Conservation (phyloP, 1,139 yeast species). For the Pichia sp. region DNA sequence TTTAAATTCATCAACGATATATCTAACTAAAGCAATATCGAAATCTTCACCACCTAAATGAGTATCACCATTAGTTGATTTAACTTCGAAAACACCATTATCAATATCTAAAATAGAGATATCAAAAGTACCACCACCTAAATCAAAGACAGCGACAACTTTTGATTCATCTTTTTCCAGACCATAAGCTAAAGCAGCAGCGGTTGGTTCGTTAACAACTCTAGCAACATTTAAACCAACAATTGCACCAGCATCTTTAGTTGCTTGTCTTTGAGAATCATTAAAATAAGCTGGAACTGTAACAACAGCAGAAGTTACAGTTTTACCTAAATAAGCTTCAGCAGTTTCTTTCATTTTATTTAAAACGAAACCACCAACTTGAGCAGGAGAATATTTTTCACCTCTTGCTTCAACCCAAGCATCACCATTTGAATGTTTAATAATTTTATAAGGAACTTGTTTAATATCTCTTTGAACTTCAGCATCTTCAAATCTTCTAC, state of each 20-base stretch:
- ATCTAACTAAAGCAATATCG: conserved; percentile 76
- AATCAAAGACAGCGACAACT: conserved; percentile 79
- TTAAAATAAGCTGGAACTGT: conserved; percentile 98
- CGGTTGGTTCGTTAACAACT: conserved; percentile 98
- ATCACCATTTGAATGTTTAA: conserved; percentile 94
- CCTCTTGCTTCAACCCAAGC: conserved; percentile 99
- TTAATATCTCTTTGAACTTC: conserved; percentile 97
- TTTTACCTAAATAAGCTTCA: conserved; percentile 81
- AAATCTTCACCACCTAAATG: conserved; percentile 92
- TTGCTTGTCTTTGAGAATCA: conserved; percentile 98
- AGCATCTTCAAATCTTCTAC: conserved; percentile 92
- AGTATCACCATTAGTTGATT: conserved; percentile 86
- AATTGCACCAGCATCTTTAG: conserved; percentile 97
- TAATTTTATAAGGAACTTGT: conserved; percentile 96
- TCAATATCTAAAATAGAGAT: conserved; percentile 79
- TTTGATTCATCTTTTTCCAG: conserved; percentile 75
- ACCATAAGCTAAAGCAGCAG: conserved; percentile 98
- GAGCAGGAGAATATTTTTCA: conserved; percentile 90
- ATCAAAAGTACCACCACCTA: conserved; percentile 90
- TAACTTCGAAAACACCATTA: conserved; percentile 84
- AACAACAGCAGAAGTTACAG: conserved; percentile 86
- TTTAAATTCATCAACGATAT: conserved; percentile 88
- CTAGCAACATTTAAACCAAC: conserved; percentile 94
- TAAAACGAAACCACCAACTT: conserved; percentile 93
- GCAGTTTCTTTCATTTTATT: conserved; percentile 98